Base-by-base conservation (phyloP, 208 protist genomes). In the Sergeia podlipaevii region DNA sequence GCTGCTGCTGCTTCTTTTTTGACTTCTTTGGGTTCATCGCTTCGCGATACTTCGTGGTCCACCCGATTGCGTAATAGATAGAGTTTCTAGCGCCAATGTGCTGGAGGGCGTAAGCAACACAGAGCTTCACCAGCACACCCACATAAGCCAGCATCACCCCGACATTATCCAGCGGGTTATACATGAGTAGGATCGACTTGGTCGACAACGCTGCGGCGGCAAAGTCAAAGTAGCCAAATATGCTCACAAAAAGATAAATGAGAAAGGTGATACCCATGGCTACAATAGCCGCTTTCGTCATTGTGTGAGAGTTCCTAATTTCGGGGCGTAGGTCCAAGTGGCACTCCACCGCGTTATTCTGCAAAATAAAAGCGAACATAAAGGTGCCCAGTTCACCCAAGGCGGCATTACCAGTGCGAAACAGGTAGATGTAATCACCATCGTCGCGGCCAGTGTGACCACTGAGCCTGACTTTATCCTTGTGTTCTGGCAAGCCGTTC, bases 161-260 rank as follows among this genome's bases (percentile, higher is more conserved):
- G 4, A 37, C 23, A 27, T 88, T 66, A 23, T 72, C 34, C 10
- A 75, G 56, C 5, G 87, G 81, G 49, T 83, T 72, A 62, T 88
- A 91, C 47, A 75, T 60, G 34, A 44, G 57, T 36, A 94, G 65
- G 24, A 79, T 70, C 20, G 79, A 85, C n/a, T 53, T 59, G 4
- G 59, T 70, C 0, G 43, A 63, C 4, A 81, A 48, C 26, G 38
- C 41, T n/a, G n/a, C n/a, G 0, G 58, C 0, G n/a, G 77, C 80
- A 63, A 91, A 94, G 52, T 91, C 77, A 4, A 83, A 34, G 55
- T 92, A 91, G 27, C 83, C 87, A 61, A 91, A 90, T 28, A 92
- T 60, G 15, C 88, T 82, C 1, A 72, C 68, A n/a, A 85, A 53
- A 53, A 85, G 66, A 74, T 95, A 95, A 8, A 95, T 38, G 4